A percentile compares a stretch with the other conserved stretches of the same genome.
Conservation (phyloP, 2,329 filamentous ascomycete genomes). For the Paramyrothecium roridum region DNA sequence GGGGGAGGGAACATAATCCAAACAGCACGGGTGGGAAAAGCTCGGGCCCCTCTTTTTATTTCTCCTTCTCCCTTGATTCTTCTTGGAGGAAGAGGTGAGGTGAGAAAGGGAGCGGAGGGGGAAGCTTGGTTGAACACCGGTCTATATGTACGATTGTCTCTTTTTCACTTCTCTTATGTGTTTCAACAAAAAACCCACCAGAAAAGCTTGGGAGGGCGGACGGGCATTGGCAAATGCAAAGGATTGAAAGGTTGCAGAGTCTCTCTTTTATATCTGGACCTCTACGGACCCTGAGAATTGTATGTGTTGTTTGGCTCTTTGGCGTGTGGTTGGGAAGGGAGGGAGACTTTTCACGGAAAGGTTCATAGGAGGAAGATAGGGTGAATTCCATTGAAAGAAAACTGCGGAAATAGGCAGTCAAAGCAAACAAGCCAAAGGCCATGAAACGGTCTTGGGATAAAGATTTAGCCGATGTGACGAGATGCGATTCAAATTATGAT, state of each 20-base stretch:
- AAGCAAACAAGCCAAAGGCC: not conserved
- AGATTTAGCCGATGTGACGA: too few species aligned
- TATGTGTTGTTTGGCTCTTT: constrained; percentile 16
- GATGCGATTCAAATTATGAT: too few species aligned
- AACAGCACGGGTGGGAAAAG: not conserved
- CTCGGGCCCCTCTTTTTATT: too few species aligned
- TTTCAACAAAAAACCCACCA: constrained; percentile 22
- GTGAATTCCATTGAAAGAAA: not conserved
- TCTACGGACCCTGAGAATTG: constrained; percentile 15
- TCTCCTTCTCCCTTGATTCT: not conserved
- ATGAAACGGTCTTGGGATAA: too few species aligned
- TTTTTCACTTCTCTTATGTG: constrained; percentile 13
- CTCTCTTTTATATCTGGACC: constrained; percentile 8
- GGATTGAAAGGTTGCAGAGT: constrained; percentile 9
- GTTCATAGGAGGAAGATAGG: not conserved
- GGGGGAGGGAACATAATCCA: constrained; percentile 23
- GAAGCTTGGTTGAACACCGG: constrained; percentile 6
- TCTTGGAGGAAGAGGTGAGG: not conserved
- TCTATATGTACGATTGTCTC: constrained; percentile 36
- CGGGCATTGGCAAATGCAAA: constrained; percentile 18
- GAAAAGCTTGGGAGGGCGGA: constrained; percentile 24
- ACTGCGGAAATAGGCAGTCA: not conserved
- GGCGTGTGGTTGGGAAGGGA: not conserved
- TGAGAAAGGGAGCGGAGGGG: too few species aligned
- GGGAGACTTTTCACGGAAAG: not conserved